These are phyloP conservation scores for Stachybotrys echinatus DNA, from an alignment of 2,329 filamentous ascomycete genomes.

Conservation along the genomic window DNA sequence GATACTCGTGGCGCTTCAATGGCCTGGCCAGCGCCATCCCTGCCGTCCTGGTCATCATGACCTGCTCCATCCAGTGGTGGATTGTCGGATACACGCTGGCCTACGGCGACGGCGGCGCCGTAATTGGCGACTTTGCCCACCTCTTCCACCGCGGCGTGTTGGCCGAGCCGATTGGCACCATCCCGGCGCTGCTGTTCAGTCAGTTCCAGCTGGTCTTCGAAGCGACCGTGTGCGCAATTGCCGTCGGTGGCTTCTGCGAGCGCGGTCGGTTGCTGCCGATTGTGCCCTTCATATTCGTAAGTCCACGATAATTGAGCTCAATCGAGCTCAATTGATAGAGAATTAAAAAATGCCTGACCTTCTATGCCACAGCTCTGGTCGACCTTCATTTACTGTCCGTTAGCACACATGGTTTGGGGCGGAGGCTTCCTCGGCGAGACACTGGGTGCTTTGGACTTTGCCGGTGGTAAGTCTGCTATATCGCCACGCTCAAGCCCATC, in stretches of 20 bases:
- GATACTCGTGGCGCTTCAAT: slow-evolving; percentile 10
- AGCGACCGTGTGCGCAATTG: slow-evolving; percentile 10
- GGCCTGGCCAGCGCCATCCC: slow-evolving; percentile 9
- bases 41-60: slow-evolving; percentile 10
- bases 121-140: slow-evolving; percentile 6
- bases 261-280: slow-evolving; percentile 9
- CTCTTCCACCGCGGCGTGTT: slow-evolving; percentile 11
- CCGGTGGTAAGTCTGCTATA: slow-evolving; percentile 5
- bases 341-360: not conserved
- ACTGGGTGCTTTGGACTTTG: slow-evolving; percentile 9
- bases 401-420: slow-evolving; percentile 12
- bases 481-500: too few relatives aligned
- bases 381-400: slow-evolving; percentile 11
- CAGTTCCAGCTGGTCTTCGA: slow-evolving; percentile 13
- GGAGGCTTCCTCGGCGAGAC: slow-evolving; percentile 10
- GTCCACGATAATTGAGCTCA: too few relatives aligned
- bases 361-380: slow-evolving; percentile 6
- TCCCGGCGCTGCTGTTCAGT: slow-evolving; percentile 11
- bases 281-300: slow-evolving; percentile 10
- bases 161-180: slow-evolving; percentile 9
- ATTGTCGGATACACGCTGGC: slow-evolving; percentile 11
- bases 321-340: not conserved
- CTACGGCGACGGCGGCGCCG: slow-evolving; percentile 9
- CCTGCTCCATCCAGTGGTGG: slow-evolving; percentile 11
- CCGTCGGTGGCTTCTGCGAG: slow-evolving; percentile 10